Evolutionary conservation across 306 rosid genomes (phyloP), one percentile per base, ranked within the genome.

Genomic region (Albizia julibrissin): DNA sequence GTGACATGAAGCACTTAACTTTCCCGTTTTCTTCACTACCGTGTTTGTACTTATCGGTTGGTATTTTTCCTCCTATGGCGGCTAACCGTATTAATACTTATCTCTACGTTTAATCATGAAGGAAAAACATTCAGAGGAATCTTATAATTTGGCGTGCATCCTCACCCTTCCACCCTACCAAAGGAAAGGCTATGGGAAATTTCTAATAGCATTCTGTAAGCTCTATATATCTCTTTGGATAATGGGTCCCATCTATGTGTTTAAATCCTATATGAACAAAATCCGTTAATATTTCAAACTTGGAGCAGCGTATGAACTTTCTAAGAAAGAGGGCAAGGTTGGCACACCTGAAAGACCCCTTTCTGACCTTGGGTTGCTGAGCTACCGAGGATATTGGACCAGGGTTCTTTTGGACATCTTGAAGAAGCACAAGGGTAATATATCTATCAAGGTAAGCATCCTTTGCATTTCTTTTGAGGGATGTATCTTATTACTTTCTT

Each of bases 351-450:
- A 96, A 85, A 90, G 98, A 81, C 99, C 99, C 71, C 99, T 96
- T 77, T 96, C 99, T 77, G 99, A 96, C 82, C 93, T 96, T 81
- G 99, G 99, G 71, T 80, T 94, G 79, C 85, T 96, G 83, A 94
- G 99, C 88, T 96, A 96, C 91, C 83, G 97, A 92, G 99, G 99
- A 86, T 96, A 96, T 87, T 96, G 99, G 99, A 96, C 99, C 24
- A 88, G 98, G 84, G 98, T 94, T 83, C 97, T 96, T 69, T 84
- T 96, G 34, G 99, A 96, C 86, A 94, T 94, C 77, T 87, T 96
- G 89, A 94, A 96, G 78, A 94, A 92, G 85, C 99, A 96, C 46
- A 96, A 94, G 92, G 99, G 97, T 69, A 96, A 96, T 83, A 96
- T 96, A 69, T 96, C 98, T 10, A 96, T 96, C 71, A 96, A 94